Percentiles rank a stretch among this genome's conserved stretches.
phyloP scores from a whole-genome alignment of 73 alveolate species.

The Symbiodinium pilosum region DNA sequence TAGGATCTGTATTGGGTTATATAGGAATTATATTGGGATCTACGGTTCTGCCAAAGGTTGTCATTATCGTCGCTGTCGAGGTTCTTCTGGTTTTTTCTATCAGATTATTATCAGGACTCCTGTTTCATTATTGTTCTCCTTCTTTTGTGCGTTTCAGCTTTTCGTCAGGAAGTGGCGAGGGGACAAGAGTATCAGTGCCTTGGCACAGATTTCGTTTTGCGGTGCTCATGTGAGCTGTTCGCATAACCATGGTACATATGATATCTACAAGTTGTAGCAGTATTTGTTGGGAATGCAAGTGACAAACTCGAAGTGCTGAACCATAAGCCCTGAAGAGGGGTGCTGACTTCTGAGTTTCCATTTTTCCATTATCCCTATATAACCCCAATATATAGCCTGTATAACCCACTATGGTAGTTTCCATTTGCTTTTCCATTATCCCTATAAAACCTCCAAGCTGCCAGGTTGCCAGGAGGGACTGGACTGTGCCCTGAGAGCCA shows the following conservation, averaged over 20 bases:
- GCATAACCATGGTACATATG: too few species aligned
- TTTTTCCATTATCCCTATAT: neutral
- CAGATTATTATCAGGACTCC: neutral
- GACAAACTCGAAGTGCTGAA: too few species aligned
- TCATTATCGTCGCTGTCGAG: neutral
- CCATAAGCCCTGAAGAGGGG: too few species aligned
- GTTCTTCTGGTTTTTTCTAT: neutral
- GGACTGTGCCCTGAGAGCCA: conserved; percentile 42
- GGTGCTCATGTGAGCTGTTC: neutral
- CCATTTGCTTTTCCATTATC: neutral
- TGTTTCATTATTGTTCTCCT: neutral
- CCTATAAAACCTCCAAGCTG: neutral
- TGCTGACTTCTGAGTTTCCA: neutral
- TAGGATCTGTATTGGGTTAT: neutral
- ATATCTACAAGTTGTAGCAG: too few species aligned
- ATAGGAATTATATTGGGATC: neutral
- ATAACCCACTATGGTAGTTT: too few species aligned
- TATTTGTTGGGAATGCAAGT: too few species aligned
- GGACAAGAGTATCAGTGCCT: conserved; percentile 66
- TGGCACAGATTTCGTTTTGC: neutral
- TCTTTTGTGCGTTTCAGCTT: neutral
- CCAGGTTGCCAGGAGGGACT: conserved; percentile 82
- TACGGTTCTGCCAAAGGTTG: neutral
- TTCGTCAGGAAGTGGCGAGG: conserved; percentile 89
- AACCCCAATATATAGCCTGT: neutral